Base-by-base conservation (phyloP, 1,284 basidiomycete species). In the Ceratobasidium sp. region DNA sequence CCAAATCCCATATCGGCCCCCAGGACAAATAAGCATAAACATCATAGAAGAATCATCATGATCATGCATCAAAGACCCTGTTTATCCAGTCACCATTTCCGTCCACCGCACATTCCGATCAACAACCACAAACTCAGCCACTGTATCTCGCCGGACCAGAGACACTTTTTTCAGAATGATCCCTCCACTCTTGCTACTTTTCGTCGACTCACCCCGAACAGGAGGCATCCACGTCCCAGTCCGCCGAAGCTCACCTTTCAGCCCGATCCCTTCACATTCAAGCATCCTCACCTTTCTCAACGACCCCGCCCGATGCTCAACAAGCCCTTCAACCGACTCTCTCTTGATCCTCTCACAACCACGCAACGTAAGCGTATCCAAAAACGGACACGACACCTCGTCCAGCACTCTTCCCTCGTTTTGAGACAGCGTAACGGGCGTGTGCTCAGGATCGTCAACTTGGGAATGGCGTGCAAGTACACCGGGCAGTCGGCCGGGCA, bases 351-450 rank as follows among this genome's bases (percentile, higher is more conserved):
- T 1, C 32, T 73, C 70, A 29, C 70, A 73, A 6, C 70, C 70
- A 15, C 70, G 59, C 8, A 73, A 32, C 22, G 70, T 73, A 19
- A 73, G 37, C 46, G 70, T 73, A 64, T 73, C 70, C 15, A 73
- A 25, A 3, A 62, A 22, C 15, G 57, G 70, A 34, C 70, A 73
- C n/a, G 64, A 19, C 22, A 43, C 32, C 9, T 73, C 70, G 51
- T 71, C 56, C 13, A 34, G 51, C 22, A n/a, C 22, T 6, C n/a
- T 8, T n/a, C n/a, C n/a, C 0, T 7, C 9, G 15, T 57, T 43
- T 17, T 61, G 43, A 0, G 56, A 46, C 9, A 44, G 59, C 3
- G 70, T 59, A 25, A 73, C 43, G 0, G 70, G 59, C 59, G 70
- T 73, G n/a, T 29, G 57, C 4, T 64, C 70, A 2, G 59, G 70